Evolutionary conservation across 306 rosid genomes (phyloP).

Genomic region (Medicago ruthenica): DNA sequence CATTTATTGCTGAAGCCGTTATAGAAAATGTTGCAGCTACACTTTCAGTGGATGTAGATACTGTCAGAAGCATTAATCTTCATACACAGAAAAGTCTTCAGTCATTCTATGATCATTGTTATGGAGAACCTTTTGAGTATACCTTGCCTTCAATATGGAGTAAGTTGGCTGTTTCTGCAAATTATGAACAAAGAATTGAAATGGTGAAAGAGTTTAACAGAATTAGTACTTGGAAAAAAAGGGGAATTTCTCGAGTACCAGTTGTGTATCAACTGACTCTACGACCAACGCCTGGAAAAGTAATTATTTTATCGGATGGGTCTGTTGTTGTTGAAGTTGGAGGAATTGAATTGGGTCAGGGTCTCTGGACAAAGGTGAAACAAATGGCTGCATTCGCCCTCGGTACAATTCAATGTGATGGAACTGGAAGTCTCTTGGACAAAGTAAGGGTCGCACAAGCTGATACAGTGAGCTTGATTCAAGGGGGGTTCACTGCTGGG

Average conservation of each 20-base stretch:
- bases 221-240: constrained; percentile 72
- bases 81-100: constrained; percentile 74
- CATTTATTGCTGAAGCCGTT: constrained; percentile 86
- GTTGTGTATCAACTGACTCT: constrained; percentile 47
- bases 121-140: constrained; percentile 77
- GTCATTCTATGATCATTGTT: constrained; percentile 55
- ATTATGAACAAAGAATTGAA: constrained; percentile 59
- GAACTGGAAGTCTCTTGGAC: constrained; percentile 53
- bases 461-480: constrained; percentile 78
- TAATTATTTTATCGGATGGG: constrained; percentile 74
- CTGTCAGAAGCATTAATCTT: constrained; percentile 72
- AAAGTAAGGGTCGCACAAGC: constrained; percentile 81
- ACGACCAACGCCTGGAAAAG: constrained; percentile 85
- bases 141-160: constrained; percentile 85
- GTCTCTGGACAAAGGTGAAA: constrained; percentile 97
- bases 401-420: constrained; percentile 60
- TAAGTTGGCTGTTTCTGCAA: constrained; percentile 64
- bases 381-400: constrained; percentile 88
- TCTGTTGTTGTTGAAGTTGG: constrained; percentile 90
- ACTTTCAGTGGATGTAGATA: constrained; percentile 76
- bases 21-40: constrained; percentile 83
- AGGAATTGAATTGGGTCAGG: constrained; percentile 95
- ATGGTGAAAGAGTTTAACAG: constrained; percentile 68
- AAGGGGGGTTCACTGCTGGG: constrained; percentile 89
- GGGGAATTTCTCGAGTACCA: constrained; percentile 86